A percentile compares a stretch with the other conserved stretches of the same genome.
Evolutionary conservation across 805 yeast species (phyloP).

Genomic region (Saturnispora mendoncae): DNA sequence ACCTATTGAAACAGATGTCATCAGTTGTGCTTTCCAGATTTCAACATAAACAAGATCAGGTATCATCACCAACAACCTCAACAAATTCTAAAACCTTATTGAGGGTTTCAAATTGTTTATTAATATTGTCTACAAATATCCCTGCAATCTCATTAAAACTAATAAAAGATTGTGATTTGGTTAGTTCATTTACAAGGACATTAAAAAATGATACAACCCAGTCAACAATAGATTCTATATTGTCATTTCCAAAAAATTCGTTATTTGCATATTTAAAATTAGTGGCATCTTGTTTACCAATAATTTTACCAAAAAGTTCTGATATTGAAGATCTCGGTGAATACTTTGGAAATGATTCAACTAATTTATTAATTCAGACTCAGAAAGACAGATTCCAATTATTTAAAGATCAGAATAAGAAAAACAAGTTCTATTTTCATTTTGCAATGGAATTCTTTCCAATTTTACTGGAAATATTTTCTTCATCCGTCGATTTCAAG

Average conservation of each 20-base stretch:
- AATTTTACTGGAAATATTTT: conserved; percentile 52
- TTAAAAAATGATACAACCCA: conserved; percentile 21
- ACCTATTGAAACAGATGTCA: conserved; percentile 28
- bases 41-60: conserved; percentile 19
- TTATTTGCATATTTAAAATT: conserved; percentile 46
- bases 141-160: conserved; percentile 34
- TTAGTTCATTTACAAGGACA: conserved; percentile 39
- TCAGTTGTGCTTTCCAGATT: conserved; percentile 20
- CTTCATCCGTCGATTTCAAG: conserved; percentile 62
- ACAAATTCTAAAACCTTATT: conserved; percentile 32
- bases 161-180: conserved; percentile 40
- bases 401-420: conserved; percentile 24
- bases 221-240: conserved; percentile 53
- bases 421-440: conserved; percentile 10
- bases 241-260: conserved; percentile 66
- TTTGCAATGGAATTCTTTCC: conserved; percentile 44
- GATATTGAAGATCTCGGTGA: conserved; percentile 22
- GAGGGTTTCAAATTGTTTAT: conserved; percentile 36
- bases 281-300: conserved; percentile 51
- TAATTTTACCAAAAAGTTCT: conserved; percentile 14
- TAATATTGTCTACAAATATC: conserved; percentile 36
- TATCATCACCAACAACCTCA: conserved; percentile 10
- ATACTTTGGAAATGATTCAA: conserved; percentile 21
- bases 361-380: conserved; percentile 19
- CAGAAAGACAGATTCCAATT: conserved; percentile 7